Evolutionary conservation across 192 early-diverging fungal genomes (phyloP).

Genomic region (Coemansia javaensis): DNA sequence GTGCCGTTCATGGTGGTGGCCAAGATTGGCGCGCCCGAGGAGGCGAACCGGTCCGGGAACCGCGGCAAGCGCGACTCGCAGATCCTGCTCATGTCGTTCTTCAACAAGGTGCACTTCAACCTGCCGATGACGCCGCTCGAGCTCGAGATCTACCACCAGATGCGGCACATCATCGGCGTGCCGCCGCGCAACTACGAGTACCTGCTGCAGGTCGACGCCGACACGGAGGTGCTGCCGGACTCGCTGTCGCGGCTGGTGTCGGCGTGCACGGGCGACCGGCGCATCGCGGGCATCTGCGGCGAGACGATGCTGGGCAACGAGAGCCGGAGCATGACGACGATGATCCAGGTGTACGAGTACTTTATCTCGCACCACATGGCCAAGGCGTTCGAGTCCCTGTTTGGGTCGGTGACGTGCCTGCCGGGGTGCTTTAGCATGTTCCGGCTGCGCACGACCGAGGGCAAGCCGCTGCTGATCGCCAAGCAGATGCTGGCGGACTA

Average conservation of each 20-base stretch:
- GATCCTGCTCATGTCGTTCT: slow-evolving; percentile 91
- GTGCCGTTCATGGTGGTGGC: slow-evolving; percentile 94
- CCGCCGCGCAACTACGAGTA: slow-evolving; percentile 77
- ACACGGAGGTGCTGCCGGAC: slow-evolving; percentile 79
- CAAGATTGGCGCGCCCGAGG: slow-evolving; percentile 87
- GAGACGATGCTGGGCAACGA: slow-evolving; percentile 91
- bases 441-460: slow-evolving; percentile 57
- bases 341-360: slow-evolving; percentile 97
- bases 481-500: slow-evolving; percentile 79
- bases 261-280: slow-evolving; percentile 67
- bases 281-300: slow-evolving; percentile 87
- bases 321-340: slow-evolving; percentile 88
- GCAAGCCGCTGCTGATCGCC: slow-evolving; percentile 75
- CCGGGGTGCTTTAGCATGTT: too few relatives aligned
- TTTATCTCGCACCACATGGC: slow-evolving; percentile 90
- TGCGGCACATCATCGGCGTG: slow-evolving; percentile 94
- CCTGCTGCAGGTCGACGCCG: slow-evolving; percentile 74
- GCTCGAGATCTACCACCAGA: slow-evolving; percentile 95
- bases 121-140: slow-evolving; percentile 88
- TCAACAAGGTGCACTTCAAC: slow-evolving; percentile 91
- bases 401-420: too few relatives aligned
- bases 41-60: slow-evolving; percentile 79
- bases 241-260: slow-evolving; percentile 86
- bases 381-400: too few relatives aligned
- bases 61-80: slow-evolving; percentile 99